Base-by-base conservation (phyloP, 2,329 filamentous ascomycete genomes). In the Claviceps capensis region DNA sequence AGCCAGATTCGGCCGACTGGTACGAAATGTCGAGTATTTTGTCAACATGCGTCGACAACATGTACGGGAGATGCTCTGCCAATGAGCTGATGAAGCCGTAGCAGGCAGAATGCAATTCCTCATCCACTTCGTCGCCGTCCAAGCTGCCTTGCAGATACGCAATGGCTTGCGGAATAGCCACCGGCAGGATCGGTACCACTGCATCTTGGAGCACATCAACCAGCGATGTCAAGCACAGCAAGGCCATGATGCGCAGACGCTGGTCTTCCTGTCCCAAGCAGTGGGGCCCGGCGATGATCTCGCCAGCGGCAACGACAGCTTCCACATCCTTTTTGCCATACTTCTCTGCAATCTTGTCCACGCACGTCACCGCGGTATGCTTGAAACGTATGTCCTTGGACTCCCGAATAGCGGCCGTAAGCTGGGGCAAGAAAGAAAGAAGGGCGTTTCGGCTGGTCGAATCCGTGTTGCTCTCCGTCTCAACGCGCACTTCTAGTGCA, bases 331-430 rank as follows among this genome's bases (percentile, higher is more conserved):
- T 94, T 73, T 93, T 94, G 58, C 93, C 94, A 65, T 95, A 97
- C 65, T 91, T 91, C 68, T 96, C 90, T 2, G 87, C 81, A 56
- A 98, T 94, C 66, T 88, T 87, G 69, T 96, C 90, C 45, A 97
- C 84, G 60, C 91, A 97, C 38, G 83, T 82, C 55, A 98, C 83
- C 1, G 90, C 87, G 11, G 87, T 88, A 60, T 89, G 84, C 68
- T 91, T 89, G 65, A 93, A 84, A 30, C 81, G 75, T 50, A 85
- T 78, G 58, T 93, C 83, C 36, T 77, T 72, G 6, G 86, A 85
- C 48, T 85, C 78, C 52, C 83, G 75, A 54, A 98, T 80, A 46
- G 94, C 86, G 19, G 78, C 75, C 17, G 86, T 87, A 55, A 95
- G 76, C 58, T 84, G 84, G 11, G 87, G 83, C 57, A 95, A 64